Evolutionary conservation across 2,329 filamentous ascomycete species (phyloP), one percentile per base, ranked within the genome.

Genomic region (Paecilomyces dactylethromorphus): DNA sequence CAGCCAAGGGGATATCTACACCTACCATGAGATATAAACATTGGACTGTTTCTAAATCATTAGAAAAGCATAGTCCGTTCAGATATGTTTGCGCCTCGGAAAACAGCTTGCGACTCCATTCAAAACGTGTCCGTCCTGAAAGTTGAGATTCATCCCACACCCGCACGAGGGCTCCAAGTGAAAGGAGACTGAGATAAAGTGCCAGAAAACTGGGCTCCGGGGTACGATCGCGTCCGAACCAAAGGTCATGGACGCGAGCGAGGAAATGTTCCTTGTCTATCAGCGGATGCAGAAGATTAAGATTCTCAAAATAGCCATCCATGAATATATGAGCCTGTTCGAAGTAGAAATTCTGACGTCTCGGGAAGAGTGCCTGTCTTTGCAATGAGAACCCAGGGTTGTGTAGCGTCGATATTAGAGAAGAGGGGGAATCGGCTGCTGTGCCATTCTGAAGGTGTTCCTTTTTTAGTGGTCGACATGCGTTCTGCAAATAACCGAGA

Each of bases 201-300:
- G 79, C 78, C 3, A 78, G 67, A 56, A 81, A 81, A 54, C 78
- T 80, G 12, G 70, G 68, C 12, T 71, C 66, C 3, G 70, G 70
- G 4, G 66, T 65, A 6, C 63, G 63, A 13, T 62, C 61, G 22
- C 65, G 64, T 22, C 72, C 69, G 18, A 77, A 71, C 78, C 78
- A 80, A 0, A 79, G 65, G 21, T 74, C 66, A 58, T 80, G 75
- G 56, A 78, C 79, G 12, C 75, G 73, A 39, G 70, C 58, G 3
- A 79, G 63, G 35, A 81, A 81, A 21, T 70, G 67, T 7, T 75
- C 71, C 64, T 80, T 80, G 55, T 81, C 78, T 21, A 81, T 72
- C 3, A 81, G 73, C 0, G 79, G 79, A 39, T 81, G 78, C 12
- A 81, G 74, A 58, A 78, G 78, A 60, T 81, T 79, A 4, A 81